Percentiles rank a stretch among this genome's conserved stretches.
Conservation (phyloP, 2,329 filamentous ascomycete genomes). For the Sporothrix inflata region DNA sequence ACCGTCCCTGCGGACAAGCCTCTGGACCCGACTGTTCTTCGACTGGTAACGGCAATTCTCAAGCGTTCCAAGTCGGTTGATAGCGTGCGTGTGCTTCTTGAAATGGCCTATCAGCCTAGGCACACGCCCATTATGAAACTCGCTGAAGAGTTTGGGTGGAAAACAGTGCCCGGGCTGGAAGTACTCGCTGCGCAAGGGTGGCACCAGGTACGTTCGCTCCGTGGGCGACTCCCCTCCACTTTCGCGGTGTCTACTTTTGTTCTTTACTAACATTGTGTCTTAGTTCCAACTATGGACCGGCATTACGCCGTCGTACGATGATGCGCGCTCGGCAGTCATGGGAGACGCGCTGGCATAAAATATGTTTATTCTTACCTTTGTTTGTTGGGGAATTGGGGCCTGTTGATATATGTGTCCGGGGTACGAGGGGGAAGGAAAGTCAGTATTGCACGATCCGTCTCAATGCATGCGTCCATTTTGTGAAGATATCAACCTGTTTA, state of each 20-base stretch:
- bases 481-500: too few species aligned
- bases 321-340: constrained; percentile 66
- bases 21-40: constrained; percentile 71
- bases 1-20: constrained; percentile 89
- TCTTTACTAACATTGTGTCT: background rate
- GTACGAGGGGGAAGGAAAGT: too few species aligned
- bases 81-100: constrained; percentile 67
- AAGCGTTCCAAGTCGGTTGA: constrained; percentile 41
- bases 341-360: constrained; percentile 37
- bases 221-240: background rate
- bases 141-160: constrained; percentile 78
- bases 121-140: constrained; percentile 84
- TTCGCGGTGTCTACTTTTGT: background rate
- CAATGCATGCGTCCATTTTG: too few species aligned
- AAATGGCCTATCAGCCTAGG: constrained; percentile 95
- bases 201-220: constrained; percentile 69
- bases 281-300: constrained; percentile 85
- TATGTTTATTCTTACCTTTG: background rate
- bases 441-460: too few species aligned
- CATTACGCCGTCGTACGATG: constrained; percentile 71
- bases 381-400: background rate
- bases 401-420: background rate
- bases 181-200: constrained; percentile 86
- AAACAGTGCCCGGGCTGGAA: constrained; percentile 82
- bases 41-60: constrained; percentile 62